Evolutionary conservation across 2,329 filamentous ascomycete species (phyloP), one percentile per base, ranked within the genome.

Genomic region (Aspergillus sclerotialis): DNA sequence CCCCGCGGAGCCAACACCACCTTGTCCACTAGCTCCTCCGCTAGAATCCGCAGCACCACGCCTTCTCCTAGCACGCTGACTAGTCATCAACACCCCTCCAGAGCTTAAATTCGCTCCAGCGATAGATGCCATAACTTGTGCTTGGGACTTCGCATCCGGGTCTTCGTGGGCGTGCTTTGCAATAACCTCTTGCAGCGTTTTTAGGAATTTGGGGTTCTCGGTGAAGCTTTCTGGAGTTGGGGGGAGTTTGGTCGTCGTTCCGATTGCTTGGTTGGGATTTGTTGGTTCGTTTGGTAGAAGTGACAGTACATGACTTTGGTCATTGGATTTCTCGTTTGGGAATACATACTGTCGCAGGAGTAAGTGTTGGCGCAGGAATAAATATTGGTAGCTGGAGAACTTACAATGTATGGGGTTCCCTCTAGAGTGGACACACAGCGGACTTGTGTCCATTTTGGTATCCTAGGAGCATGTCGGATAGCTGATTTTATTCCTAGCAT

Each of bases 81-180:
- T 52, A 18, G 64, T 58, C 45, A 71, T 64, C 44, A 73, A 61
- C 17, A 67, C 58, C 18, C 71, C 70, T 10, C 71, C 70, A 5
- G 65, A 65, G 26, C 66, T 69, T 11, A 78, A 56, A 18, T 68
- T 68, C 23, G 72, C 69, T 14, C 76, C 76, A 4, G 73, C 67
- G 2, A 72, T 70, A 2, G 75, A 78, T 4, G 70, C 70, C 63
- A 77, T 79, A 34, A 75, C 72, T 25, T 72, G 65, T 3, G 76
- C 77, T 56, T 79, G 74, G 3, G 70, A 70, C 40, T 73, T 63
- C 8, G 78, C 69, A 13, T 69, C 65, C 0, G 75, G 74, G 40
- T 81, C 77, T 32, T 69, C 52, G 13, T 65, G 60, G 1, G 75
- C 76, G 50, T 78, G 57, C 23, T 71, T 56, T 17, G 65, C 57